Evolutionary conservation across 192 early-diverging fungal species (phyloP), one percentile per base, ranked within the genome.

Genomic region (Coemansia sp.): DNA sequence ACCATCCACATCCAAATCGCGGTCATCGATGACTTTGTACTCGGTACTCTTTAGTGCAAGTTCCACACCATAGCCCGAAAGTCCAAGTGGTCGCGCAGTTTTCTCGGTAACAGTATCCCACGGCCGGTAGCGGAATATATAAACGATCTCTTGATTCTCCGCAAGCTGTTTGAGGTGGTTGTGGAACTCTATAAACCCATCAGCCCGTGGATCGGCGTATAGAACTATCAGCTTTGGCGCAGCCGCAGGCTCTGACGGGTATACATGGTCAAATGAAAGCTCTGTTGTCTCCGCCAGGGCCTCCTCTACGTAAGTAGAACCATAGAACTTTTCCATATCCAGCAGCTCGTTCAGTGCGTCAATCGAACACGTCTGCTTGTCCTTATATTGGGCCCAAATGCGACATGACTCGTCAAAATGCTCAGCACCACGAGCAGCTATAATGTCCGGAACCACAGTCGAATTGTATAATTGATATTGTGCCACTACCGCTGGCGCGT

Each of bases 1-100:
- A 7, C 64, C 19, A 78, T 78, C 30, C 84, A 63, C 12, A 16
- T 52, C 59, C 9, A 78, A 47, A 48, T 89, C 84, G 22, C 95
- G 88, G 73, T 99, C 97, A 64, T 99, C 97, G 41, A 90, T 89
- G 19, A 94, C 94, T 73, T 92, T 90, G 80, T 99, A 99, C 68
- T 99, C 97, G 7, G 93, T 94, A 55, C 86, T 97, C 78, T 99
- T 99, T n/a, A 99, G 64, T 12, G 87, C 90, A 38, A 99, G 82
- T 70, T 94, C 94, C 8, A 94, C 93, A 2, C 95, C 94, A 60
- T 96, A 99, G 58, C 97, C 97, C 10, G 88, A 73, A 25, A 99
- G 73, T 10, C 81, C 65, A 22, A 94, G 41, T 47, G 53, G 9
- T 24, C 51, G 22, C 23, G 51, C 26, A 10, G 24, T 5, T 1